Base-by-base conservation (phyloP, 768 basidiomycete species). In the Paxillus ammoniavirescens region DNA sequence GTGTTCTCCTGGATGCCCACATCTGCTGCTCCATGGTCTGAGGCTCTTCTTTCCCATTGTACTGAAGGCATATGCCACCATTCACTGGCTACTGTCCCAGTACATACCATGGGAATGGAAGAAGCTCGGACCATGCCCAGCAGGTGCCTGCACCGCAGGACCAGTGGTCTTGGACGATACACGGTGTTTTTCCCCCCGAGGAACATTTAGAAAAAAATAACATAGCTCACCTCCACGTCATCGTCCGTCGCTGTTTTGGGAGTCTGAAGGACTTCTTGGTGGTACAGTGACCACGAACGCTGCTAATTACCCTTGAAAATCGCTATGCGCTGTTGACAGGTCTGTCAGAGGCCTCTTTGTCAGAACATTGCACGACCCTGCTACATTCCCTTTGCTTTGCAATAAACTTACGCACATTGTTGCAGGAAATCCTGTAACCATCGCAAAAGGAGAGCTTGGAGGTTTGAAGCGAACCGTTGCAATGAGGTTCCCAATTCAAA, bases 31-130 rank as follows among this genome's bases (percentile, higher is more conserved):
- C 59, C 64, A 68, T 73, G 65, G 72, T 71, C 73, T 60, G 67
- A 42, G 59, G 65, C 56, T 52, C 72, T 70, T 75, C 70, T 55
- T 58, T 67, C 66, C 66, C 72, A 70, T 68, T 71, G 69, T 70
- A 65, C 68, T 66, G 61, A 57, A 59, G 59, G 53, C 56, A 59
- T 60, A 65, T 52, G 62, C 71, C 63, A 62, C 61, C 61, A 52
- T 65, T 65, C 62, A 61, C 60, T 65, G 61, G 65, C 58, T 52
- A 42, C 61, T 46, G 57, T 59, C 59, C 56, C 59, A 71, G 74
- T 73, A 74, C 74, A 76, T 79, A 79, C 77, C 77, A 79, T 79
- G 77, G 76, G 77, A 79, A 79, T 79, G 77, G 76, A 79, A 79
- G 75, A 78, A 72, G 72, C 66, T 62, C 68, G 61, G 73, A 73